phyloP scores from a whole-genome alignment of 2,329 filamentous ascomycete genomes.

The Colletotrichum sublineola region DNA sequence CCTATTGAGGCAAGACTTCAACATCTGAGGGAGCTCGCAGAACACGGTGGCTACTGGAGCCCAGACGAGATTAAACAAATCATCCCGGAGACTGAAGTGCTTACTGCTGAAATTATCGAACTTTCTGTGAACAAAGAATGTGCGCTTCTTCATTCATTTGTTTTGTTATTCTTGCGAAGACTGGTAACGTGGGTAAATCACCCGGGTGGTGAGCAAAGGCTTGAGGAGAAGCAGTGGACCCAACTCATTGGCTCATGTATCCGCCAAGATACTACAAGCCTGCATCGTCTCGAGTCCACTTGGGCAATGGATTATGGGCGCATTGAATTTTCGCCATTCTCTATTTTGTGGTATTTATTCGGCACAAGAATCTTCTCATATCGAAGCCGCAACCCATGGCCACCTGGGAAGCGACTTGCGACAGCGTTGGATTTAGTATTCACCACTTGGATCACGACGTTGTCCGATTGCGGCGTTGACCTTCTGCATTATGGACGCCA shows the following conservation, averaged over 20 bases:
- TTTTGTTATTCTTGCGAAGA: neutral
- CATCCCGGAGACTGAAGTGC: neutral
- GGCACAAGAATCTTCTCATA: too few species aligned
- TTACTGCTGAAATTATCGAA: neutral
- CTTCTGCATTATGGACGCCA: conserved; percentile 45
- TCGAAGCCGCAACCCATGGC: neutral
- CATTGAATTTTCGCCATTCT: neutral
- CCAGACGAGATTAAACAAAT: neutral
- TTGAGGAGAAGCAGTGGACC: neutral
- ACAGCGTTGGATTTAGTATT: neutral
- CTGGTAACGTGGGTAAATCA: neutral
- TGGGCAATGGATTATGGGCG: accelerated
- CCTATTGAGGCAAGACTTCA: neutral
- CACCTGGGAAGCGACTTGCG: too few species aligned
- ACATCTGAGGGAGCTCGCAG: neutral
- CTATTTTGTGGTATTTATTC: neutral
- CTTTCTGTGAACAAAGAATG: neutral
- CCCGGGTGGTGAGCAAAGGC: neutral
- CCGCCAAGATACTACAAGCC: neutral
- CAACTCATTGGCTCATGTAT: neutral
- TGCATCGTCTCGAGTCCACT: neutral
- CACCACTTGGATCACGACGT: neutral
- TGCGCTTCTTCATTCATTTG: neutral
- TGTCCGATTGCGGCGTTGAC: conserved; percentile 37
- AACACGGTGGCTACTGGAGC: neutral